These are phyloP conservation scores for Effrenium voratum DNA, from an alignment of 73 alveolate species.

Conservation along the genomic window DNA sequence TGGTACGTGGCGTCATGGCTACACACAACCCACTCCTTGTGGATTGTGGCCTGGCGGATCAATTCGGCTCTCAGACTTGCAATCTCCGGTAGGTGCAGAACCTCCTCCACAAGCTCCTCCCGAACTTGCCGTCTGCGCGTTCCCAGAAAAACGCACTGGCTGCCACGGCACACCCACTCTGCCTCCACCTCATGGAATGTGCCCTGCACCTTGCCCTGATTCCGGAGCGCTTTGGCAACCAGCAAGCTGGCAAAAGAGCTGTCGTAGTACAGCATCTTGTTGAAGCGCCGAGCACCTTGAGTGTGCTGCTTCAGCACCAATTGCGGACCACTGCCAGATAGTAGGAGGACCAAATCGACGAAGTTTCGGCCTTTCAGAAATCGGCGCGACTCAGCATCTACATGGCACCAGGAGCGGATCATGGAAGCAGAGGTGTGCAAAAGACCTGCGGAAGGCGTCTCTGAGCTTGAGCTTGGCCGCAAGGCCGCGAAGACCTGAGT, in stretches of 20 bases:
- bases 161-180: not conserved
- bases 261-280: not conserved
- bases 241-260: not conserved
- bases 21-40: not conserved
- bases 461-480: not conserved
- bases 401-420: not conserved
- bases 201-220: constrained; percentile 1
- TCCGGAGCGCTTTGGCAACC: not conserved
- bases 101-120: not conserved
- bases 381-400: not conserved
- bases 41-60: not conserved
- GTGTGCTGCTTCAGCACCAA: constrained; percentile 11
- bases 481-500: not conserved
- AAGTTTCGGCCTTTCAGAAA: not conserved
- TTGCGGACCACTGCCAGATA: not conserved
- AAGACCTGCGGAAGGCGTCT: not conserved
- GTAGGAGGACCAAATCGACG: constrained; percentile 10
- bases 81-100: not conserved
- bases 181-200: not conserved
- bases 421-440: not conserved
- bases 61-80: not conserved
- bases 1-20: constrained; percentile 42
- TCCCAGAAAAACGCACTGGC: not conserved
- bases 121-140: not conserved
- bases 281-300: not conserved